Percentiles rank a stretch among this genome's conserved stretches.
Conservation (phyloP, 805 yeast species). For the Blastobotrys terrestris region DNA sequence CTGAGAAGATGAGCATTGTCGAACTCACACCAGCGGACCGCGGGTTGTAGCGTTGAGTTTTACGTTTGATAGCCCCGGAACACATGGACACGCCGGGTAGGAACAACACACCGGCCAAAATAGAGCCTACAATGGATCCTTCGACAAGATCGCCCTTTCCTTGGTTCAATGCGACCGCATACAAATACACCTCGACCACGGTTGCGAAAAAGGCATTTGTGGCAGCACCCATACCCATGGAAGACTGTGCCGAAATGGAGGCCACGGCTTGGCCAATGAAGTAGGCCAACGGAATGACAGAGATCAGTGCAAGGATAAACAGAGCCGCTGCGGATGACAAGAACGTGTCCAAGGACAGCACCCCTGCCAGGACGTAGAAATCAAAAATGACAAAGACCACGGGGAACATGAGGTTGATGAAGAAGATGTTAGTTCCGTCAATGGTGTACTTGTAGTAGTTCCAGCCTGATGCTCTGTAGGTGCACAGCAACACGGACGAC, state of each 20-base stretch:
- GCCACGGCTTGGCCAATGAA: constrained; percentile 99
- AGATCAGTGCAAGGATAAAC: constrained; percentile 69
- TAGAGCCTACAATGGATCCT: constrained; percentile 92
- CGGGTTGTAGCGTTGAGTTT: constrained; percentile 93
- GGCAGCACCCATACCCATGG: constrained; percentile 98
- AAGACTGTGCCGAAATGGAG: constrained; percentile 94
- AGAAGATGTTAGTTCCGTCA: constrained; percentile 91
- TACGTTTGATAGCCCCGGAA: constrained; percentile 88
- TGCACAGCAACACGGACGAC: constrained; percentile 63
- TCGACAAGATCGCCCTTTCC: constrained; percentile 86
- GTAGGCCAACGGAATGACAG: constrained; percentile 90
- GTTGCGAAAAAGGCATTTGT: constrained; percentile 97
- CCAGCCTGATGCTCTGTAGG: constrained; percentile 85
- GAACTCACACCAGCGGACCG: constrained; percentile 96
- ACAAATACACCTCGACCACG: constrained; percentile 84
- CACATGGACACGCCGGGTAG: constrained; percentile 96
- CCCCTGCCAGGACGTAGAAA: constrained; percentile 54
- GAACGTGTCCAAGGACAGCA: constrained; percentile 35
- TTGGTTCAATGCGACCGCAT: constrained; percentile 84
- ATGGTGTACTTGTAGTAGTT: constrained; percentile 95
- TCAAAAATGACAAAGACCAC: constrained; percentile 81
- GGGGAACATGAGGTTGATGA: constrained; percentile 73
- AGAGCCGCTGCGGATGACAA: constrained; percentile 59
- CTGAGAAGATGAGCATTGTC: constrained; percentile 87
- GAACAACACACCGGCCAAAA: constrained; percentile 83